Base-by-base conservation (phyloP, 1,284 basidiomycete genomes). In the Apiotrichum domesticum region DNA sequence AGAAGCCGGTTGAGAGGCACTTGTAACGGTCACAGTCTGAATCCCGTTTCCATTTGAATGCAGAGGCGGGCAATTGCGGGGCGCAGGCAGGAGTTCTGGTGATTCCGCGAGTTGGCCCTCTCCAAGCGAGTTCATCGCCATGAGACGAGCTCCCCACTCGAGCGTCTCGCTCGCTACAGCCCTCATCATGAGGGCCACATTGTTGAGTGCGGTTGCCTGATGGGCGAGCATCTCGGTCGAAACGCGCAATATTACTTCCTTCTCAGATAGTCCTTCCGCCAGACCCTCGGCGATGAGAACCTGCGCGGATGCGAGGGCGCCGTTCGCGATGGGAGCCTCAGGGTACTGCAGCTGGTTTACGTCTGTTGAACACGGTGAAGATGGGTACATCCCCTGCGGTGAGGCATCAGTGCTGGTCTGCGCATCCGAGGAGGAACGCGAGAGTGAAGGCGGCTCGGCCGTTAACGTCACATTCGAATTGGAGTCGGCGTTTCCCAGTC, bases 171-270 rank as follows among this genome's bases (percentile, higher is more conserved):
- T 46, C 1, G 69, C 69, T 59, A 70, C 61, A 6, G 54, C 59
- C 5, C 55, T 46, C 61, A 72, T 64, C 7, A 58, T 58, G 34
- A 63, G 63, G 45, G 62, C 58, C 7, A 58, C 51, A 6, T 67
- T 63, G 6, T 43, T 59, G 11, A 71, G 57, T 0, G 60, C 58
- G 7, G 63, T 47, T 13, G 68, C 71, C 34, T 72, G 70, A 1
- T 63, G 58, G n/a, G 57, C 65, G 7, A 72, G 63, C 11, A 72
- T 53, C 39, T 72, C 66, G 10, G 68, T 69, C 14, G 69, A 39
- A 7, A 39, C 63, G 7, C 64, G 57, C 0, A 70, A 55, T 0
- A 66, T 61, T 0, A 65, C 45, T 15, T 61, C 52, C 9, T 54
- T 7, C 11, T 46, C 45, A 6, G 45, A 8, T 7, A 32, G 33